phyloP scores from a whole-genome alignment of 2,329 filamentous ascomycete genomes.

The Cladorrhinum sp. region DNA sequence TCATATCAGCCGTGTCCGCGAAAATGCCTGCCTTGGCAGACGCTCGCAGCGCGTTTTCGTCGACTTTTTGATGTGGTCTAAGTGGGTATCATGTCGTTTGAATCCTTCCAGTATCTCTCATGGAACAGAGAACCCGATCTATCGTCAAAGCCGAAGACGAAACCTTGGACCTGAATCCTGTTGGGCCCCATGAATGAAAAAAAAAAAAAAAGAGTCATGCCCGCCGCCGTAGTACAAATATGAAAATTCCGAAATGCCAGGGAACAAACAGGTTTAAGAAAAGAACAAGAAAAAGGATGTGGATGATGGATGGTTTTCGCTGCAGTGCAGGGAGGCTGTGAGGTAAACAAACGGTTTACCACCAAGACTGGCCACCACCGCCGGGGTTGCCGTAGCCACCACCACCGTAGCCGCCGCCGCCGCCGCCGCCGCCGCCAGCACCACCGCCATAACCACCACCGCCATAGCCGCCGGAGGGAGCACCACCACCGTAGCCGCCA shows the following conservation, averaged over 20 bases:
- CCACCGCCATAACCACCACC: conserved; percentile 37
- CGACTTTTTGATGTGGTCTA: conserved; percentile 34
- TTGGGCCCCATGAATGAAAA: conserved; percentile 29
- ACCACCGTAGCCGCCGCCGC: conserved; percentile 46
- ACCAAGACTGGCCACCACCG: conserved; percentile 66
- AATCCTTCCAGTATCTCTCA: conserved; percentile 30
- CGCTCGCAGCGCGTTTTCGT: conserved; percentile 29
- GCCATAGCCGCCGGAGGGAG: conserved; percentile 36
- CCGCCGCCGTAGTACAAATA: conserved; percentile 34
- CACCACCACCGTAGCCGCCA: conserved; percentile 42
- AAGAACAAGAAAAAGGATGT: conserved; percentile 19
- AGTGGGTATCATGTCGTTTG: conserved; percentile 39
- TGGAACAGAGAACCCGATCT: conserved; percentile 36
- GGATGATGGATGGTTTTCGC: too few species aligned
- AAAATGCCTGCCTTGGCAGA: conserved; percentile 30
- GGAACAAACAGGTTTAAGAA: conserved; percentile 24
- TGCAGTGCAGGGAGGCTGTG: background rate
- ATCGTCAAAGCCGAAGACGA: conserved; percentile 36
- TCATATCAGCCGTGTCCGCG: conserved; percentile 32
- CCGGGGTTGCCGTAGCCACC: conserved; percentile 68
- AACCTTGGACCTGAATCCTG: conserved; percentile 35
- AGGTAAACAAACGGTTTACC: conserved; percentile 41
- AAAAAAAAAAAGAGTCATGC: conserved; percentile 35
- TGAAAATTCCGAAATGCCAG: conserved; percentile 22
- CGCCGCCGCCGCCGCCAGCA: conserved; percentile 36